phyloP scores from a whole-genome alignment of 441 rosid species.

The Gossypium aridum region DNA sequence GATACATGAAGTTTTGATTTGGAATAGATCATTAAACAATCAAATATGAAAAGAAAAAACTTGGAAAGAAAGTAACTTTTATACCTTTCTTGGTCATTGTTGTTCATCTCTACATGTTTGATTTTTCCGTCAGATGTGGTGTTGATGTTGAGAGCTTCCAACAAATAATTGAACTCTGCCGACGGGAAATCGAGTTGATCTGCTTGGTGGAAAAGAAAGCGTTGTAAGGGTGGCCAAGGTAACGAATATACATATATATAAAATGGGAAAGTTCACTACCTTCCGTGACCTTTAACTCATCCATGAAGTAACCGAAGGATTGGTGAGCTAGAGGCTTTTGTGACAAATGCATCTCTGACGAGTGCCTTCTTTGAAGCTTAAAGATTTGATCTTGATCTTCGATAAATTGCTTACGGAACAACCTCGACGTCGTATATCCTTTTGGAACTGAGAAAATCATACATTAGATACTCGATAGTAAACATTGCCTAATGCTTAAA shows the following conservation, averaged over 20 bases:
- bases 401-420: slow-evolving; percentile 38
- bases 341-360: slow-evolving; percentile 29
- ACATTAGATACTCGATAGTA: background rate
- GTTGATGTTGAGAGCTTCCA: slow-evolving; percentile 31
- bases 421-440: slow-evolving; percentile 34
- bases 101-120: slow-evolving; percentile 23
- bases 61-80: background rate
- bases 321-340: slow-evolving; percentile 28
- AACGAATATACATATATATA: background rate
- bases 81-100: slow-evolving; percentile 41
- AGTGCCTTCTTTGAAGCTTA: slow-evolving; percentile 39
- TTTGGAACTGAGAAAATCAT: slow-evolving; percentile 32
- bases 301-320: slow-evolving; percentile 26
- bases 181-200: slow-evolving; percentile 30
- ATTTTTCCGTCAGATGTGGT: slow-evolving; percentile 22
- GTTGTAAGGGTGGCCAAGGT: background rate
- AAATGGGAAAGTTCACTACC: slow-evolving; percentile 17
- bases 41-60: background rate
- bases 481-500: background rate
- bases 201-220: slow-evolving; percentile 11
- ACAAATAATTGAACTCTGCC: slow-evolving; percentile 29
- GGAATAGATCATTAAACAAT: background rate
- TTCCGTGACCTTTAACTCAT: slow-evolving; percentile 33
- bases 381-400: slow-evolving; percentile 42
- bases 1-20: background rate